Conservation (phyloP, 148 eudicot genomes). For the Gaultheria prostrata region DNA sequence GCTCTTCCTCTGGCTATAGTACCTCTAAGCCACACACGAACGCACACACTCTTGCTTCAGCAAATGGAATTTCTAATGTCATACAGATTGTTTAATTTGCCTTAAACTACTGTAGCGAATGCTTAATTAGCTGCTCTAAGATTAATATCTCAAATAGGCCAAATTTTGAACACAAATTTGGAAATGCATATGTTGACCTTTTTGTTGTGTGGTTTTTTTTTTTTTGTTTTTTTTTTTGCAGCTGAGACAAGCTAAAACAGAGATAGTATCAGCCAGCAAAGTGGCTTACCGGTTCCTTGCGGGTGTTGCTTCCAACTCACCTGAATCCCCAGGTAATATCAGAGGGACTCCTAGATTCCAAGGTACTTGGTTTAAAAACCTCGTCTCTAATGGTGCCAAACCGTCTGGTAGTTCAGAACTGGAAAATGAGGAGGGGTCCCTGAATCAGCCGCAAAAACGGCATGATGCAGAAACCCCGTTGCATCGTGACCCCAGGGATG, state of each 20-base stretch:
- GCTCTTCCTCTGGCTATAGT: not conserved
- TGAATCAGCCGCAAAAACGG: slow-evolving; percentile 30
- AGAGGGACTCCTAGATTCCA: slow-evolving; percentile 63
- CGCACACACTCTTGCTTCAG: not conserved
- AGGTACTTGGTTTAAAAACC: slow-evolving; percentile 75
- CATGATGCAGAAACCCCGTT: slow-evolving; percentile 28
- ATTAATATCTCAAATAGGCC: not conserved
- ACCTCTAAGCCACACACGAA: not conserved
- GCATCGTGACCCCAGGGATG: slow-evolving; percentile 29
- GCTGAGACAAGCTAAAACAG: slow-evolving; percentile 94
- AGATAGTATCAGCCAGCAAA: slow-evolving; percentile 88
- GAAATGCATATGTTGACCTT: not conserved
- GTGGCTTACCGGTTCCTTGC: slow-evolving; percentile 80
- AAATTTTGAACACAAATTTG: not conserved
- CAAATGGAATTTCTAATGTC: not conserved
- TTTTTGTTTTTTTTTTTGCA: slow-evolving; percentile 24
- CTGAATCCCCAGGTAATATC: slow-evolving; percentile 42
- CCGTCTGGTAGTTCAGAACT: slow-evolving; percentile 70
- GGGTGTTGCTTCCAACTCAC: slow-evolving; percentile 54
- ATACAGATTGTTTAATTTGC: not conserved
- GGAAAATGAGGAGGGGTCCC: slow-evolving; percentile 52
- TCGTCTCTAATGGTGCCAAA: slow-evolving; percentile 65
- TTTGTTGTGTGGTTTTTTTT: not conserved
- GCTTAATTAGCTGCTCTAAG: not conserved
- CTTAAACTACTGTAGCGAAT: not conserved